Base-by-base conservation (phyloP, 345 rosid genomes). In the Salix suchowensis region DNA sequence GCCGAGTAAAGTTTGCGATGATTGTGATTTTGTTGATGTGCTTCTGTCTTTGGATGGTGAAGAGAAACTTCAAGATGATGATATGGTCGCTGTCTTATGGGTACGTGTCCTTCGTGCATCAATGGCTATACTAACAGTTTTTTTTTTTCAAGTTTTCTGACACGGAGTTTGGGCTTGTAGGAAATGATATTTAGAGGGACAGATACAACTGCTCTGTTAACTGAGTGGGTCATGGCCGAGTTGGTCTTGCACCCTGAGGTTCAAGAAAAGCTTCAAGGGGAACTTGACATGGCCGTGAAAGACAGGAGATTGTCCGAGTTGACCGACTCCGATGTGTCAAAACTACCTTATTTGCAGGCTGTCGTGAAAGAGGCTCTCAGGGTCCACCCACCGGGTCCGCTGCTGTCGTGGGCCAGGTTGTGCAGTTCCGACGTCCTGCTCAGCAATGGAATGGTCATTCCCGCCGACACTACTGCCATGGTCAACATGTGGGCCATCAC, bases 401-500 rank as follows among this genome's bases (percentile, higher is more conserved):
- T 94, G 19, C 79, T 94, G 1, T 94, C 97, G 0, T 94, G 98
- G 98, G 96, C 98, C 34, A 88, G 98, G 11, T 78, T 94, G 23
- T 89, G 97, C 82, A 94, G 89, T 7, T 87, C 97, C 2, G 97
- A 92, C 77, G 91, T 94, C 75, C 84, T 83, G 69, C 95, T 91
- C 71, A 84, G 88, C 78, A 94, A 94, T 81, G 97, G 95, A 46
- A 88, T 92, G 92, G 58, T 89, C 58, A 39, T 94, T 26, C 98
- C 98, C 2, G 84, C 88, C 72, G 83, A 86, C 44, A 94, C 98
- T 5, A 92, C 95, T 1, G 98, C 98, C 0, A 92, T 94, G 97
- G 89, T 92, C 74, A 94, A 94, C 91, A 94, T 94, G 98, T 94
- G 98, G 98, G 98, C 98, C 65, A 94, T 94, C 54, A 84, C 95